Conservation (phyloP, 106 monocot genomes). For the Phalaenopsis equestris region DNA sequence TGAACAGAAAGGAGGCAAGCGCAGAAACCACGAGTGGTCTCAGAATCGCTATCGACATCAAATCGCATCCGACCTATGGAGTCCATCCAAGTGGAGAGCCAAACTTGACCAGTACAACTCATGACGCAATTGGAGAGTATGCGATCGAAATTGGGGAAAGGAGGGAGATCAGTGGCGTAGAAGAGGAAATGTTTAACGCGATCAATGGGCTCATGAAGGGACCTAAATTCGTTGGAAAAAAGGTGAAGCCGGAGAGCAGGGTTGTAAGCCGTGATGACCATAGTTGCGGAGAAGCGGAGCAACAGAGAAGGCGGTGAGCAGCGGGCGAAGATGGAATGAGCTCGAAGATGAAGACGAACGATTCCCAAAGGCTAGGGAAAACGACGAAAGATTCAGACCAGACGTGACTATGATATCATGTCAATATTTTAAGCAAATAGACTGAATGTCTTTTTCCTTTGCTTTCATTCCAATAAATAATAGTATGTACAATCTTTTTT, state of each 20-base stretch:
- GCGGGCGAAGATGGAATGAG: too few species aligned
- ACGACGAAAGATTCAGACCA: too few species aligned
- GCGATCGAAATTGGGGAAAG: slow-evolving; percentile 33
- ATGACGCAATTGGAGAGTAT: slow-evolving; percentile 60
- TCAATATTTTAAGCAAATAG: too few species aligned
- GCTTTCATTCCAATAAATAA: too few species aligned
- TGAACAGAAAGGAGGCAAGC: slow-evolving; percentile 72
- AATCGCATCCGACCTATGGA: slow-evolving; percentile 48
- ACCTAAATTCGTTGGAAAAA: slow-evolving; percentile 55
- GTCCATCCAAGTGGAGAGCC: slow-evolving; percentile 39
- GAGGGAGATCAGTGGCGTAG: slow-evolving; percentile 58
- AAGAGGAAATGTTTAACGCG: slow-evolving; percentile 70
- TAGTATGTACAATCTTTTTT: too few species aligned
- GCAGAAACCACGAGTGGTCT: slow-evolving; percentile 84
- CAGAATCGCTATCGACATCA: slow-evolving; percentile 83
- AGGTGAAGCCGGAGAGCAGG: slow-evolving; percentile 18
- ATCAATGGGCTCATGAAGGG: slow-evolving; percentile 56
- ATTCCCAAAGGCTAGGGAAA: too few species aligned
- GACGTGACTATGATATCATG: too few species aligned
- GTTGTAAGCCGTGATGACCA: slow-evolving; percentile 11
- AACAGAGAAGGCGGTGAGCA: not conserved
- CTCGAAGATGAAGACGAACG: too few species aligned
- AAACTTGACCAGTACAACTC: slow-evolving; percentile 93
- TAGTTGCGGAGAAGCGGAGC: slow-evolving; percentile 16
- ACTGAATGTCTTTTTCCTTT: too few species aligned